Evolutionary conservation across 2,329 filamentous ascomycete genomes (phyloP).

Genomic region (Trichoderma asperellum): DNA sequence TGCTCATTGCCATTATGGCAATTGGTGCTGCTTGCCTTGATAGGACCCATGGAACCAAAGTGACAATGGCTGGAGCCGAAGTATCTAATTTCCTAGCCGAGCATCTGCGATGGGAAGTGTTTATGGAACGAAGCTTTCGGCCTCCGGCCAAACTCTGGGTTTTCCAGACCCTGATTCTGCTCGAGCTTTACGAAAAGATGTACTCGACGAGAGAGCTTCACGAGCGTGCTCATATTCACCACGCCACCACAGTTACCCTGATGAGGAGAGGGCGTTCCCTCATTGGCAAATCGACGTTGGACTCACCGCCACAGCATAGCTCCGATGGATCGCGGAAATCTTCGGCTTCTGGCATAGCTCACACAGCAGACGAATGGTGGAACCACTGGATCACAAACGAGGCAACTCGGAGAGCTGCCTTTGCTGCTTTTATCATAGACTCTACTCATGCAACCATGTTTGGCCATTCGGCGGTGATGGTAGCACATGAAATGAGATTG

Average conservation of each 20-base stretch:
- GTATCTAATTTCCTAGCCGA: constrained; percentile 88
- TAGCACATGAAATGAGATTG: constrained; percentile 90
- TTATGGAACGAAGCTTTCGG: constrained; percentile 86
- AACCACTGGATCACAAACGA: constrained; percentile 95
- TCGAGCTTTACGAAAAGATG: constrained; percentile 98
- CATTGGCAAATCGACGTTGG: constrained; percentile 80
- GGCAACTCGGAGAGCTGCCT: constrained; percentile 84
- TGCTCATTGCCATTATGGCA: constrained; percentile 87
- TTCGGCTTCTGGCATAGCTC: constrained; percentile 62
- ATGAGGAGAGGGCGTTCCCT: constrained; percentile 93
- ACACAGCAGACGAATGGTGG: constrained; percentile 89
- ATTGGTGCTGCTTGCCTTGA: constrained; percentile 91
- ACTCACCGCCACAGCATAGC: constrained; percentile 76
- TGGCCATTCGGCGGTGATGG: constrained; percentile 95
- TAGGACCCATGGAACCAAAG: constrained; percentile 73
- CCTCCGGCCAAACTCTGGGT: constrained; percentile 95
- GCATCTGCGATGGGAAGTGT: constrained; percentile 95
- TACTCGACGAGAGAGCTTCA: constrained; percentile 90
- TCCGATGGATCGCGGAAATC: constrained; percentile 61
- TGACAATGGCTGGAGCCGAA: constrained; percentile 77
- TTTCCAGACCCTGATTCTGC: constrained; percentile 84
- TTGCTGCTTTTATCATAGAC: constrained; percentile 92
- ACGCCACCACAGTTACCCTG: constrained; percentile 90
- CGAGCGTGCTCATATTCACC: constrained; percentile 93
- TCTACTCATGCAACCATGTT: constrained; percentile 98